These are phyloP conservation scores for Neofusicoccum laricinum DNA, from an alignment of 2,329 filamentous ascomycete genomes.

Conservation along the genomic window DNA sequence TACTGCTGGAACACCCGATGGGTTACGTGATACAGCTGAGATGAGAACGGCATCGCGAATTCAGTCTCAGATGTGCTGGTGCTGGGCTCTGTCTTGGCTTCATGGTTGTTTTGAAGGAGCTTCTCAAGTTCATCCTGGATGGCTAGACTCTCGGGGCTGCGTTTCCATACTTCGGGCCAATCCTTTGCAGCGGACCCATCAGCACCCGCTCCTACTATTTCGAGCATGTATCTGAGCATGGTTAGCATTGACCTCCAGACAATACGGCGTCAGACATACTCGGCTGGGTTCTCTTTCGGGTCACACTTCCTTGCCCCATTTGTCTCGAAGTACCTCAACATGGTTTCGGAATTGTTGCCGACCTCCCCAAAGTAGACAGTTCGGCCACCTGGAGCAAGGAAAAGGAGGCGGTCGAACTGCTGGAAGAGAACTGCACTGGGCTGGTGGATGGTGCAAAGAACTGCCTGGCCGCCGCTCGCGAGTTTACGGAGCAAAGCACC, in stretches of 20 bases:
- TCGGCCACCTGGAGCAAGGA: constrained; percentile 39
- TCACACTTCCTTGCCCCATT: constrained; percentile 61
- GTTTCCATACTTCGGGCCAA: constrained; percentile 42
- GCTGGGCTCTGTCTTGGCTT: background rate
- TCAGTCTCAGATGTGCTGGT: constrained; percentile 31
- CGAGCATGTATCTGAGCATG: constrained; percentile 59
- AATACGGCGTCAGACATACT: constrained; percentile 32
- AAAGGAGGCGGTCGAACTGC: constrained; percentile 44
- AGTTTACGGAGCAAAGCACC: constrained; percentile 61
- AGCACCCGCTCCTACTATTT: constrained; percentile 30
- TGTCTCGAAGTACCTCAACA: constrained; percentile 56
- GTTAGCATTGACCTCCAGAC: background rate
- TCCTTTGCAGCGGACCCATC: constrained; percentile 43
- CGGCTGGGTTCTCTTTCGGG: constrained; percentile 67
- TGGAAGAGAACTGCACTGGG: constrained; percentile 45
- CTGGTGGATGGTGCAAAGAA: constrained; percentile 49
- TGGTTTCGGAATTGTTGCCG: constrained; percentile 39
- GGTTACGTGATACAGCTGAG: constrained; percentile 34
- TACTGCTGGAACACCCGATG: constrained; percentile 45
- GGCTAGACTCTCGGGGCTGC: constrained; percentile 21
- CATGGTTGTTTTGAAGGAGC: background rate
- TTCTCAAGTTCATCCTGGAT: constrained; percentile 36
- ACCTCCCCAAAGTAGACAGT: constrained; percentile 44
- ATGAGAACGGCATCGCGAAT: constrained; percentile 42
- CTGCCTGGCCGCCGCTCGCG: constrained; percentile 46